Evolutionary conservation across 352 stramenopile species (phyloP), one percentile per base, ranked within the genome.

Genomic region (Phytophthora uliginosa): DNA sequence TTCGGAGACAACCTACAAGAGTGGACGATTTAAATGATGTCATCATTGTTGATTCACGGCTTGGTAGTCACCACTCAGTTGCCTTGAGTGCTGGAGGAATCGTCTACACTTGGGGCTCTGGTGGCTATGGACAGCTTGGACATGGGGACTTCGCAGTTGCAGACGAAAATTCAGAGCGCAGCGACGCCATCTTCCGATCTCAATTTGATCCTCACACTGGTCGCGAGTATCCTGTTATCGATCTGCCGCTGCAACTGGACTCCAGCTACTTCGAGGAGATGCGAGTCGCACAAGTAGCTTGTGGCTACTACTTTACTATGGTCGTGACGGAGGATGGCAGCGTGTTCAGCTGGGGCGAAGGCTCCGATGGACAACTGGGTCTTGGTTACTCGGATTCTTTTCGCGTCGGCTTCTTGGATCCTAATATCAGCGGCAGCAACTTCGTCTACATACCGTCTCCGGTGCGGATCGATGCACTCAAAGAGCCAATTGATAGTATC

Each of bases 371-470:
- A 0, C 87, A 94, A 52, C 77, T 93, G 15, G 87, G 87, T 1
- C 59, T 95, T 1, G 84, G 87, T 0, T 91, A 89, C 55, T 81
- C 79, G 4, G 84, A 95, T 60, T 72, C 74, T 17, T 95, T 92
- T 47, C 74, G 81, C 9, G 85, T 93, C 13, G 87, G 87, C 2
- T 93, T 88, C 52, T 73, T 93, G 7, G 87, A 93, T 33, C 77
- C 87, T 1, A 80, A 93, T 48, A 86, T 95, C 20, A 86, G 86
- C 42, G 78, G 86, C 28, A 93, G 83, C 63, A 93, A 81, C 58
- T 95, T 93, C 34, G 86, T 92, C 7, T 95, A 86, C 70, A 91
- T 93, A 61, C 79, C 83, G n/a, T 79, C 83, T 5, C 85, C 85
- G 4, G 84, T 78, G 28, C 79, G 86, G 0, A 77, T 95, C 26